Evolutionary conservation across 148 eudicot genomes (phyloP), one percentile per base, ranked within the genome.

Genomic region (Rhododendron ferrugineum): DNA sequence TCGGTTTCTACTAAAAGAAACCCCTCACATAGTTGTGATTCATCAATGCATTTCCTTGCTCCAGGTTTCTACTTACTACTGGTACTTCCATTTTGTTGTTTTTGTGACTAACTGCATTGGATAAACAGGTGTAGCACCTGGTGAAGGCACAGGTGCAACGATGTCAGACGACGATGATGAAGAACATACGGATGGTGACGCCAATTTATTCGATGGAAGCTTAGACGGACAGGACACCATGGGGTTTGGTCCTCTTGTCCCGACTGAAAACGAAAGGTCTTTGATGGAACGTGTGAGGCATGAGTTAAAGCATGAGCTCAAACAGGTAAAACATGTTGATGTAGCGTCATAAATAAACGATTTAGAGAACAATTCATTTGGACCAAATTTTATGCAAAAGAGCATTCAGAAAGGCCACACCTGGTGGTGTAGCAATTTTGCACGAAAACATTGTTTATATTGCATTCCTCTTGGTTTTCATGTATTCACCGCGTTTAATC

Each of bases 211-310:
- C 84, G 96, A 93, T 84, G 98, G 94, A 86, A 87, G 89, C 83
- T 64, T 93, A 30, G 98, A 95, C 85, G 95, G 93, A 11, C 78
- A 83, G 46, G 98, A 94, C 87, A 90, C 83, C 85, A 94, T 93
- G 97, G 98, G 97, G 37, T 96, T 96, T 26, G 98, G 98, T 34
- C 98, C 94, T 72, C 93, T 94, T 22, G 88, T 94, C 81, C 98
- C 97, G 0, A 93, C 97, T 11, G 98, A 96, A 89, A 93, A 88
- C 11, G 98, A 96, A 73, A 90, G 98, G 78, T 91, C 98, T n/a
- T 85, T 96, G 88, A 96, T 96, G 98, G 98, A 94, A 87, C 94
- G 98, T 82, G 98, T 96, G 82, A 91, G 97, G 87, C 98, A 93
- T 84, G 98, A 96, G 87, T 86, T 96, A 18, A 96, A 96, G 90